Conservation (phyloP, 176 grass and related monocot species). For the barley (Hordeum vulgare) region MorexV3_pseudomolecules_assembly NC_058522.1:460131497-460131996, state of each 20-base stretch:
- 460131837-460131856: not conserved
- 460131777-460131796: too few species aligned
- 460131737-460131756: not conserved
- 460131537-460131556: too few species aligned
- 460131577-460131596: too few species aligned
- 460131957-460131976: not conserved
- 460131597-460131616: too few species aligned
- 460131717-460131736: not conserved
- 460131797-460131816: too few species aligned
- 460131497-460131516: too few species aligned
- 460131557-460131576: too few species aligned
- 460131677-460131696: not conserved
- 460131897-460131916: not conserved
- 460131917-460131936: not conserved
- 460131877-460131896: not conserved
- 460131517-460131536: too few species aligned
- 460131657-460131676: not conserved
- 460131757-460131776: too few species aligned
- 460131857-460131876: not conserved
- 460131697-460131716: constrained; percentile 1
- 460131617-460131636: too few species aligned
- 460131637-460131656: not conserved
- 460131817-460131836: not conserved
- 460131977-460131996: not conserved
- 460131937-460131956: constrained; percentile 24